Conservation (phyloP, 441 rosid genomes). For the Capsella rubella region DNA sequence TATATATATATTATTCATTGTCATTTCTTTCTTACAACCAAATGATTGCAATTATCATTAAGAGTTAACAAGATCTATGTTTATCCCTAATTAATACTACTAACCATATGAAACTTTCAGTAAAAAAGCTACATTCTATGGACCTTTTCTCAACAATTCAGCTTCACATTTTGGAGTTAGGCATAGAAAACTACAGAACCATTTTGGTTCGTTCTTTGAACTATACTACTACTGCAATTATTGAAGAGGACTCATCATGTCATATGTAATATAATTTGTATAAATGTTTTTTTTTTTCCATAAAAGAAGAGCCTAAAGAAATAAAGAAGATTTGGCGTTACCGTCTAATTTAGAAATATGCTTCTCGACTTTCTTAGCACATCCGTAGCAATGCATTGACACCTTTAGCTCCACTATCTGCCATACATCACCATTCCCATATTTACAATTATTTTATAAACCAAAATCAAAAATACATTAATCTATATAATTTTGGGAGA, state of each 20-base stretch:
- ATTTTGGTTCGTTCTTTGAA: slow-evolving; percentile 18
- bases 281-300: slow-evolving; percentile 9
- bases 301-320: slow-evolving; percentile 25
- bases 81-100: background rate
- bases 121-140: background rate
- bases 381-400: slow-evolving; percentile 91
- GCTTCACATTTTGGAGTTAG: background rate
- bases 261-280: background rate
- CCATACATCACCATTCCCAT: slow-evolving; percentile 28
- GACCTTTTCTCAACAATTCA: background rate
- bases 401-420: slow-evolving; percentile 87
- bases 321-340: slow-evolving; percentile 50
- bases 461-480: background rate
- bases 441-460: background rate
- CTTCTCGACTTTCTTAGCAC: slow-evolving; percentile 90
- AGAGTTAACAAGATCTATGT: background rate
- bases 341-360: slow-evolving; percentile 89
- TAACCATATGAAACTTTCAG: background rate
- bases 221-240: slow-evolving; percentile 7
- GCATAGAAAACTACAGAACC: background rate
- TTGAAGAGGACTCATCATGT: slow-evolving; percentile 19
- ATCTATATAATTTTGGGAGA: slow-evolving; percentile 24
- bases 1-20: too few relatives aligned
- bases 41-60: background rate
- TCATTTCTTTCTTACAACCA: too few relatives aligned